Conservation (phyloP, 805 yeast species). For the Pichia scutulata region DNA sequence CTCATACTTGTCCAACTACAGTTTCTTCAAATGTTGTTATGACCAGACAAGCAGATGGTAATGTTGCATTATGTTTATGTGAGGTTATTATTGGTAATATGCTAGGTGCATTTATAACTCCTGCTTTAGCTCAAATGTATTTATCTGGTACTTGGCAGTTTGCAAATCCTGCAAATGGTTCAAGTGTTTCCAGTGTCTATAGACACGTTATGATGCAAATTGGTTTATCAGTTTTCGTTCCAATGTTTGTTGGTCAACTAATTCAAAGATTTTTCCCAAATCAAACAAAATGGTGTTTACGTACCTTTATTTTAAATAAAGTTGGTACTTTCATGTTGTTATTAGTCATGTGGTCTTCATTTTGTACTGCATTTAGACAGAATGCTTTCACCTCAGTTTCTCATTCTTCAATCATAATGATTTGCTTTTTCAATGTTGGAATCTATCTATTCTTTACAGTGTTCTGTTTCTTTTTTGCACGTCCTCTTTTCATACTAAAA, state of each 20-base stretch:
- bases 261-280: slow-evolving; percentile 63
- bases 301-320: slow-evolving; percentile 55
- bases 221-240: slow-evolving; percentile 73
- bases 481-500: slow-evolving; percentile 44
- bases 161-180: slow-evolving; percentile 69
- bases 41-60: slow-evolving; percentile 83
- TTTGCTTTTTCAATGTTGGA: slow-evolving; percentile 78
- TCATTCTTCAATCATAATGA: slow-evolving; percentile 57
- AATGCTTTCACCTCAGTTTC: slow-evolving; percentile 52
- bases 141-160: slow-evolving; percentile 52
- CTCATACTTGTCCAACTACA: slow-evolving; percentile 87
- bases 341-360: slow-evolving; percentile 51
- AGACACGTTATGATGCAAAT: slow-evolving; percentile 78
- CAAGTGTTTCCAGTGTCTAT: slow-evolving; percentile 51
- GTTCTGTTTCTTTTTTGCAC: slow-evolving; percentile 49
- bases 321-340: slow-evolving; percentile 76
- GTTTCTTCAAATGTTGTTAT: slow-evolving; percentile 88
- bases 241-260: slow-evolving; percentile 82
- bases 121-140: slow-evolving; percentile 74
- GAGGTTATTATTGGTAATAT: slow-evolving; percentile 83
- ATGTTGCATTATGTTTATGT: slow-evolving; percentile 63
- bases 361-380: slow-evolving; percentile 82
- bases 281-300: slow-evolving; percentile 52
- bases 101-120: slow-evolving; percentile 81
- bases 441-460: slow-evolving; percentile 69